These are phyloP conservation scores for Cystobasidiaceae sp. DNA, from an alignment of 1,284 basidiomycete species.

Conservation along the genomic window DNA sequence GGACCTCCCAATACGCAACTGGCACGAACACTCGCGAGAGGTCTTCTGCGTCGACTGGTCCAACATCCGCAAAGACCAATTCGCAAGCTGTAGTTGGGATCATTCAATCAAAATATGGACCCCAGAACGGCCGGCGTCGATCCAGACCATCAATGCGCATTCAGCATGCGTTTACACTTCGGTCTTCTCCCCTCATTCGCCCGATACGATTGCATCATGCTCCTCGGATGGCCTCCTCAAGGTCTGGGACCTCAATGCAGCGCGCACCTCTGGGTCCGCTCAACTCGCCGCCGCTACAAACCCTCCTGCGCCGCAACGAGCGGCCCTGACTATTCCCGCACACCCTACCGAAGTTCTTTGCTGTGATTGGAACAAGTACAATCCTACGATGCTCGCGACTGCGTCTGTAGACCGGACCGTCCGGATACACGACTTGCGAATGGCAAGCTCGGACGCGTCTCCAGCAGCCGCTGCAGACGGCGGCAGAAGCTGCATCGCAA, in stretches of 20 bases:
- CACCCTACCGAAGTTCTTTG: constrained; percentile 53
- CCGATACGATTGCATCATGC: constrained; percentile 71
- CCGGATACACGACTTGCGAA: constrained; percentile 80
- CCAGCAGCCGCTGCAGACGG: constrained; percentile 27
- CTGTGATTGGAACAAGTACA: constrained; percentile 90
- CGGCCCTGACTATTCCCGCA: constrained; percentile 36
- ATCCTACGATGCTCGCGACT: constrained; percentile 68
- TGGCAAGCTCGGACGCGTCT: constrained; percentile 48
- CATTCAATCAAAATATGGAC: constrained; percentile 86
- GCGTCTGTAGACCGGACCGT: constrained; percentile 73
- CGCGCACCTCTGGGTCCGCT: constrained; percentile 18
- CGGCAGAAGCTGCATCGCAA: constrained; percentile 38
- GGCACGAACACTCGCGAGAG: constrained; percentile 90
- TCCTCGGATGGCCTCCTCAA: constrained; percentile 77
- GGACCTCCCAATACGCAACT: constrained; percentile 81
- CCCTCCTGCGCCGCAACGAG: constrained; percentile 22
- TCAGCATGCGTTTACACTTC: constrained; percentile 80
- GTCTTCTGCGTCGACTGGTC: constrained; percentile 97
- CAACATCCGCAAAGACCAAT: constrained; percentile 84
- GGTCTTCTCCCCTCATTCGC: constrained; percentile 83
- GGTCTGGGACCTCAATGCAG: constrained; percentile 62
- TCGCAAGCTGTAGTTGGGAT: constrained; percentile 89
- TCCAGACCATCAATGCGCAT: constrained; percentile 76
- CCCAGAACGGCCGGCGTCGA: constrained; percentile 68
- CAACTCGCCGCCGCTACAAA: constrained; percentile 29